Base-by-base conservation (phyloP, 306 rosid genomes). In the Glycine soja region DNA sequence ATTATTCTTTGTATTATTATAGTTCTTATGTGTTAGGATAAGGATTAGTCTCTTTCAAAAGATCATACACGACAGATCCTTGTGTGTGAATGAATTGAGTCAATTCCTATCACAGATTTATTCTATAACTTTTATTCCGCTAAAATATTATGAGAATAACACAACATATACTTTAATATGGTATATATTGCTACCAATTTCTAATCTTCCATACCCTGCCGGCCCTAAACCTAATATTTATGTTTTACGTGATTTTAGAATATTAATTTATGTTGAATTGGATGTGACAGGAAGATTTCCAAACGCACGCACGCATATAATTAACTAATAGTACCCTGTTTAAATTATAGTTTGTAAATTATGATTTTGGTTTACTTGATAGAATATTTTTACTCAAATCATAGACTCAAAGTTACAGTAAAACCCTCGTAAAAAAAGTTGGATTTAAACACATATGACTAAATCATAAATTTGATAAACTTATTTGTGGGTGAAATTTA, bases 161-260 rank as follows among this genome's bases (percentile, higher is more conserved):
- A 40, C 8, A 59, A 38, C 10, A 24, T 45, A 14, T 64, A 8
- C 43, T 59, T 62, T 47, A 81, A 48, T 24, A 40, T 16, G 68
- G 7, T 9, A 14, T 40, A 70, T 34, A 4, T 10, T 7, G 80
- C 13, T 72, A 45, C 24, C 61, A 34, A 48, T 50, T 65, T 14
- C 48, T 45, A 43, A 59, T 72, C 38, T 11, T 81, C 71, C 77
- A 70, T 5, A 65, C 53, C 53, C 56, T 65, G 85, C 83, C 83
- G 81, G 74, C 80, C 52, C 14, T 18, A 10, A 67, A 54, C 32
- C 52, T 11, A 66, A 50, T 47, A 32, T 10, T 61, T 62, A n/a
- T 62, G 16, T 62, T 62, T 62, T 30, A 32, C 0, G 5, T 36
- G 19, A 13, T 13, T 63, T 63, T 63, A 3, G 46, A 14, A 36